Evolutionary conservation across 257 asterid genomes (phyloP).

Genomic region (Solanum piurae): DNA sequence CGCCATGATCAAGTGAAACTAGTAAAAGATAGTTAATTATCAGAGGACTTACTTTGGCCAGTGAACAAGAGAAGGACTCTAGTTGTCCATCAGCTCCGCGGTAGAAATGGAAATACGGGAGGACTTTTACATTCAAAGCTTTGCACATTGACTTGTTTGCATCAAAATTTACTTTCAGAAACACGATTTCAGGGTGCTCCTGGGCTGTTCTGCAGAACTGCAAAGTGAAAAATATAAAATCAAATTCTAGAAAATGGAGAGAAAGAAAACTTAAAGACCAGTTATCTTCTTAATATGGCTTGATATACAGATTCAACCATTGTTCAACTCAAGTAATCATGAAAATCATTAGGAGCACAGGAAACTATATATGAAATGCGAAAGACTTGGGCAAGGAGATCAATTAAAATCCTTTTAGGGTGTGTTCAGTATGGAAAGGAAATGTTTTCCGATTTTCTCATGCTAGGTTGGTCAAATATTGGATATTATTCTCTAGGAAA

Average conservation of each 20-base stretch:
- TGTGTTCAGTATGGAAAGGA: neutral
- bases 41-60: conserved; percentile 59
- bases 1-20: neutral
- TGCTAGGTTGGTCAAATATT: neutral
- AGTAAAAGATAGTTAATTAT: neutral
- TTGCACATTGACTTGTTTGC: conserved; percentile 90
- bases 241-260: neutral
- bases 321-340: neutral
- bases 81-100: conserved; percentile 94
- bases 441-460: neutral
- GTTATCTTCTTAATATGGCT: neutral
- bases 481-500: neutral
- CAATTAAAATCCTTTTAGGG: neutral
- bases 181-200: conserved; percentile 66
- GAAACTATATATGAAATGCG: neutral
- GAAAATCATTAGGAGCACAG: neutral
- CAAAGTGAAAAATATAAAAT: neutral
- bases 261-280: neutral
- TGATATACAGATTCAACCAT: neutral
- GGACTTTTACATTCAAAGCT: conserved; percentile 83
- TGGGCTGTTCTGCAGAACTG: conserved; percentile 78
- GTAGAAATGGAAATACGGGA: conserved; percentile 88
- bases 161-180: conserved; percentile 82
- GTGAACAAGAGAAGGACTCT: conserved; percentile 88
- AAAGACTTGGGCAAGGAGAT: neutral